Base-by-base conservation (phyloP, 2,329 filamentous ascomycete species). In the Albifimbria verrucaria region DNA sequence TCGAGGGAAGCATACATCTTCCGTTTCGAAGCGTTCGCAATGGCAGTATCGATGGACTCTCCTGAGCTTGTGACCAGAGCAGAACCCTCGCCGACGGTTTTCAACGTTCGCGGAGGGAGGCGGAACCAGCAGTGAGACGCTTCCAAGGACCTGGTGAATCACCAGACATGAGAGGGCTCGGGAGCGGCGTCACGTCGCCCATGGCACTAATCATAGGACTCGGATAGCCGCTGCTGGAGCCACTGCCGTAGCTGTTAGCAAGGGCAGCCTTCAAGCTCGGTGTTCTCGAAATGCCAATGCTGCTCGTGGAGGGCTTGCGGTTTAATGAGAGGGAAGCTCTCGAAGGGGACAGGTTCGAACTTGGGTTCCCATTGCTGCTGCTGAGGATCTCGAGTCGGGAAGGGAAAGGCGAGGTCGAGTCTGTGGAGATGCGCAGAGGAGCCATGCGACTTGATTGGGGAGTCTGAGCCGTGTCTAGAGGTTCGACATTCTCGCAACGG, bases 121-220 rank as follows among this genome's bases (percentile, higher is more conserved):
- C 68, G 26, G 76, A 77, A 48, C 76, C 73, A 26, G 73, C 69
- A 51, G 69, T 68, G 52, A 85, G 69, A 65, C 75, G 77, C 67
- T 78, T 84, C 86, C 86, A 86, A 21, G 86, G 84, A 23, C 86
- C 84, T 12, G 85, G 82, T 1, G 86, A 88, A 61, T 87, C 84
- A 57, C 75, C 76, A 4, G 78, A 78, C 62, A 88, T 77, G 45
- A 92, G 77, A 4, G 89, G 89, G 21, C 89, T 93, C 3, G 89
- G 89, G 28, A 94, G 73, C 52, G 89, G 89, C 3, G 90, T 93
- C 57, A 94, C 74, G 66, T 91, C 87, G 56, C 86, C 85, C 83
- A 92, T 87, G 45, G 88, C 88, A 54, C 85, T 81, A 51, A 92
- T 82, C 58, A 89, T 81, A 3, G 89, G 89, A 52, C 88, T 92